These are phyloP conservation scores for Triticum monococcum DNA, from an alignment of 176 grass and related monocot species.

Conservation along the genomic window DNA sequence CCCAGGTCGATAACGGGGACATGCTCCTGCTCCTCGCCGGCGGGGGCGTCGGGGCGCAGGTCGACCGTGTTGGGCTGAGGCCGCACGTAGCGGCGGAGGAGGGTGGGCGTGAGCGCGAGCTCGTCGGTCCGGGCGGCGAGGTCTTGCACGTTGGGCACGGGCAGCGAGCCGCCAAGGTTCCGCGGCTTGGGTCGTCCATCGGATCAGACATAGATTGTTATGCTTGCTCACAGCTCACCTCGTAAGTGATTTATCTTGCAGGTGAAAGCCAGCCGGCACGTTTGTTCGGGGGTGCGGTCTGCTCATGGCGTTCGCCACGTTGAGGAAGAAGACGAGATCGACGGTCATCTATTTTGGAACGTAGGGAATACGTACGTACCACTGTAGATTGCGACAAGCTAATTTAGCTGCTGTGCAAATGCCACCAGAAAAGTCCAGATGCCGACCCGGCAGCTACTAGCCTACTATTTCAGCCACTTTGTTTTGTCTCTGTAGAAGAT, in stretches of 20 bases:
- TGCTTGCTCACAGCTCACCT: not conserved
- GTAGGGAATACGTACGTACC: too few species aligned
- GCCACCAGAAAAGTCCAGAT: too few species aligned
- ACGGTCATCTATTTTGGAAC: too few species aligned
- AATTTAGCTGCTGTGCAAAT: too few species aligned
- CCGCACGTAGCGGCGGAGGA: slow-evolving; percentile 29
- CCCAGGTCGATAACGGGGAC: slow-evolving; percentile 19
- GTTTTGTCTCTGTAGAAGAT: too few species aligned
- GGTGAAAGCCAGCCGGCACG: not conserved
- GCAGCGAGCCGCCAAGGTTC: slow-evolving; percentile 42
- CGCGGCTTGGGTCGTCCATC: not conserved
- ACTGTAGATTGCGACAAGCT: too few species aligned
- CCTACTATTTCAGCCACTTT: too few species aligned
- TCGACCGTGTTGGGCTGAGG: not conserved
- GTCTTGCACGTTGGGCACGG: slow-evolving; percentile 45
- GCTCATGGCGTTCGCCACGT: too few species aligned
- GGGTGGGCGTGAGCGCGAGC: slow-evolving; percentile 5
- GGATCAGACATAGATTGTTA: not conserved
- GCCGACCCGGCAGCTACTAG: too few species aligned
- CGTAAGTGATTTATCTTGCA: not conserved
- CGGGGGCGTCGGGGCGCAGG: not conserved
- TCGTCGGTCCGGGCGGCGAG: slow-evolving; percentile 16
- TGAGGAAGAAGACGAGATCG: too few species aligned
- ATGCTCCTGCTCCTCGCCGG: accelerated
- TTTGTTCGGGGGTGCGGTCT: not conserved